Conservation (phyloP, 2,329 filamentous ascomycete genomes). For the Sphaerulina vaccinii region DNA sequence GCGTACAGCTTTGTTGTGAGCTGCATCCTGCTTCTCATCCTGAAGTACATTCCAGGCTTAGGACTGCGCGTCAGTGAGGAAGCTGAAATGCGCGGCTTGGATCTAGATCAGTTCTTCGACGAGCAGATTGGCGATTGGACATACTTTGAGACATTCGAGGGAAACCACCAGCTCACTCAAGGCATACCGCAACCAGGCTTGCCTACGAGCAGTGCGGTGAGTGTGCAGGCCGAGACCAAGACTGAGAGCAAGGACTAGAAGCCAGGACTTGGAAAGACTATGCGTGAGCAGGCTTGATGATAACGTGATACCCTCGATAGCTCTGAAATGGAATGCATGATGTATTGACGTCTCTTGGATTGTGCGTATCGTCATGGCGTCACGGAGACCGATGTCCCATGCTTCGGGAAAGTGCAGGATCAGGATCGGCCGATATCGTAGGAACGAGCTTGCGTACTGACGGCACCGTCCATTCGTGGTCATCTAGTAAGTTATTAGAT, state of each 20-base stretch:
- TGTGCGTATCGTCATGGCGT: no score
- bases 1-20: constrained; percentile 55
- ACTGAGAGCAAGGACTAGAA: constrained; percentile 9
- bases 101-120: constrained; percentile 56
- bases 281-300: background rate
- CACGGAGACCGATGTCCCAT: no score
- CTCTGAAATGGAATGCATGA: no score
- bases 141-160: constrained; percentile 25
- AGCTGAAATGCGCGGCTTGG: constrained; percentile 55
- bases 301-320: background rate
- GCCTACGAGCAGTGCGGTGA: constrained; percentile 19
- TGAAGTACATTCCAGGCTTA: constrained; percentile 57
- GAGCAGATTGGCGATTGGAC: constrained; percentile 51
- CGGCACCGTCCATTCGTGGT: no score
- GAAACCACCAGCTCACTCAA: constrained; percentile 23
- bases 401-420: no score
- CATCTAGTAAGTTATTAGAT: no score
- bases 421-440: no score
- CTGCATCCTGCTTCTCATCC: constrained; percentile 51
- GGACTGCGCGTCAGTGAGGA: constrained; percentile 56
- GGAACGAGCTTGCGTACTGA: no score
- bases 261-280: background rate
- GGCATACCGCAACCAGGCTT: constrained; percentile 25
- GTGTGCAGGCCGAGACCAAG: constrained; percentile 10
- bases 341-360: no score